phyloP scores from a whole-genome alignment of 805 yeast species.

The Blastobotrys americana region DNA sequence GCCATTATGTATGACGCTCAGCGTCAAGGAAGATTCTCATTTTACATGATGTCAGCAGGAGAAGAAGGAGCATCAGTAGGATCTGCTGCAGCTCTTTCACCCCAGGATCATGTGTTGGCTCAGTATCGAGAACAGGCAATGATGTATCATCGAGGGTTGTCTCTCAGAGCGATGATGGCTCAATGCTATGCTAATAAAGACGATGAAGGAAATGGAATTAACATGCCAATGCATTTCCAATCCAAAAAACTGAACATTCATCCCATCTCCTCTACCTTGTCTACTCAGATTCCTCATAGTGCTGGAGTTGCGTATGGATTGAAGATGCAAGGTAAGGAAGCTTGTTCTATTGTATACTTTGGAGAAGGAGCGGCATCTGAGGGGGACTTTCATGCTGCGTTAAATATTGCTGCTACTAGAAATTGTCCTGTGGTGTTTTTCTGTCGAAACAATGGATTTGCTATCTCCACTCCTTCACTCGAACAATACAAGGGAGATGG shows the following conservation, averaged over 20 bases:
- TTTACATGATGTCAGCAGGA: constrained; percentile 33
- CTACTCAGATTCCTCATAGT: constrained; percentile 33
- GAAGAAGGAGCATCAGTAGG: constrained; percentile 33
- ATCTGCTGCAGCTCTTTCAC: constrained; percentile 27
- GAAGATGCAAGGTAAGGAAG: constrained; percentile 25
- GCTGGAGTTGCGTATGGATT: constrained; percentile 33
- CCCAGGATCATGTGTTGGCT: constrained; percentile 26
- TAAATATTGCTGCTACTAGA: constrained; percentile 32
- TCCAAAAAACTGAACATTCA: constrained; percentile 25
- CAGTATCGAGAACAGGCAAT: constrained; percentile 33
- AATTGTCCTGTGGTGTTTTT: constrained; percentile 30
- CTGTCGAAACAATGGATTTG: constrained; percentile 33
- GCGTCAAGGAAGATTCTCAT: constrained; percentile 30
- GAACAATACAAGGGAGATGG: constrained; percentile 34
- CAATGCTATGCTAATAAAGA: constrained; percentile 27
- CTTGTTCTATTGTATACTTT: constrained; percentile 27
- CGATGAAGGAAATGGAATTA: constrained; percentile 28
- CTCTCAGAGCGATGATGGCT: constrained; percentile 27
- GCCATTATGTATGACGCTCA: constrained; percentile 32
- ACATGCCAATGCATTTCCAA: constrained; percentile 32
- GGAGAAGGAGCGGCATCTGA: constrained; percentile 34
- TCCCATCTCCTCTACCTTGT: constrained; percentile 31
- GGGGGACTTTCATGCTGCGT: constrained; percentile 33
- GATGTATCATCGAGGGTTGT: constrained; percentile 27
- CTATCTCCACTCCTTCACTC: constrained; percentile 29